Conservation (phyloP, 2,329 filamentous ascomycete species). For the Calonectria montana region DNA sequence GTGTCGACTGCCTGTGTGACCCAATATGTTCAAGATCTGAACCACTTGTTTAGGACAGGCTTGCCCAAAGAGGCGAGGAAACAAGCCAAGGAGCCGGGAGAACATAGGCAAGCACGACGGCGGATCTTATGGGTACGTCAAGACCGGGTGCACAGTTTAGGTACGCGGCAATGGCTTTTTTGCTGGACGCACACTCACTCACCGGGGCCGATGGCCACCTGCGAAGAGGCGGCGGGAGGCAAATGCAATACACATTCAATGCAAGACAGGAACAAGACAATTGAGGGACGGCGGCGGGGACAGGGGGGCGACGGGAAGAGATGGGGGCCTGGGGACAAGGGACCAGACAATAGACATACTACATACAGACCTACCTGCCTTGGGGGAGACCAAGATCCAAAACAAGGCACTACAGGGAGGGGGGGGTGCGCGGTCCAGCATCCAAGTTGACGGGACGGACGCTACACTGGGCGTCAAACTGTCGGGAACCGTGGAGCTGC, state of each 20-base stretch:
- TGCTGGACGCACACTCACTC: background rate
- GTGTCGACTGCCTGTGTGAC: constrained; percentile 49
- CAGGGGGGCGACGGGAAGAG: background rate
- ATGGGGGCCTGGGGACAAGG: constrained; percentile 5
- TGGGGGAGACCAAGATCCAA: background rate
- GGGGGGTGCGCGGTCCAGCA: constrained; percentile 35
- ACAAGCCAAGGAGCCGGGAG: constrained; percentile 38
- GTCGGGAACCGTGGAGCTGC: constrained; percentile 42
- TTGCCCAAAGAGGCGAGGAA: constrained; percentile 46
- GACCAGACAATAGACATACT: constrained; percentile 18
- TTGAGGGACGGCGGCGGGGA: constrained; percentile 2
- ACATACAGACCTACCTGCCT: background rate
- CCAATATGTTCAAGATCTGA: constrained; percentile 50
- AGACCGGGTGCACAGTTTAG: constrained; percentile 28
- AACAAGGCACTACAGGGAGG: background rate
- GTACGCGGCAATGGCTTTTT: constrained; percentile 2
- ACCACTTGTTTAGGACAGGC: constrained; percentile 50
- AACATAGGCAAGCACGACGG: constrained; percentile 30
- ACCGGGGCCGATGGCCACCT: background rate
- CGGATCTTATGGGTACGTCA: constrained; percentile 41
- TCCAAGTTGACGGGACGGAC: constrained; percentile 49
- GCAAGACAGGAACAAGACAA: constrained; percentile 21
- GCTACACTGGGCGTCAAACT: constrained; percentile 39
- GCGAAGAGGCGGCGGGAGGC: background rate
- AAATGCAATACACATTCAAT: constrained; percentile 3